A percentile compares a stretch with the other conserved stretches of the same genome.
phyloP scores from a whole-genome alignment of 1,284 basidiomycete species.

The Cutaneotrichosporon sp. region DNA sequence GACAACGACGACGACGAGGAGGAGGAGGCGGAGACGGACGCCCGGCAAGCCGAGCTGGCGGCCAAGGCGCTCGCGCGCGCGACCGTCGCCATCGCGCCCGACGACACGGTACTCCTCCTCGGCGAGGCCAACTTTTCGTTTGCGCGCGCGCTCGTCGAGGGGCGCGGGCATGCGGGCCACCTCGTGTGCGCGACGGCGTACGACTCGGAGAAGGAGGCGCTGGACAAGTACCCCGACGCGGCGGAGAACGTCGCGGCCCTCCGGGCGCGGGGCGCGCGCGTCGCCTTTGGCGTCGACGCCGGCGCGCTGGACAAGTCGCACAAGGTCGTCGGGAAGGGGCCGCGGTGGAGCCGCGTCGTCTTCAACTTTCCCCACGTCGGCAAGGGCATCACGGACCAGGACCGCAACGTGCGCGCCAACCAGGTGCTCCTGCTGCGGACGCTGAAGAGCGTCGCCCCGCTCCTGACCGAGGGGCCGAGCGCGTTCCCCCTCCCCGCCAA shows the following conservation, averaged over 20 bases:
- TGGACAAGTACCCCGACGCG: conserved; percentile 82
- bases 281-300: conserved; percentile 85
- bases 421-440: conserved; percentile 86
- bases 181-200: conserved; percentile 86
- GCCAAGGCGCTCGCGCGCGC: conserved; percentile 8
- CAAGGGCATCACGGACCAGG: conserved; percentile 89
- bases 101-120: conserved; percentile 80
- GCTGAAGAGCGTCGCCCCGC: conserved; percentile 68
- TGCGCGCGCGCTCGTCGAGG: conserved; percentile 66
- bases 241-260: conserved; percentile 63
- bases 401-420: conserved; percentile 89
- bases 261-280: conserved; percentile 64
- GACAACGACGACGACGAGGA: conserved; percentile 4
- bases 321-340: conserved; percentile 55
- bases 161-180: conserved; percentile 63
- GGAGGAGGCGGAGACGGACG: background rate
- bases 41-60: background rate
- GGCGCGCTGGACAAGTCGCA: conserved; percentile 65
- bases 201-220: conserved; percentile 76
- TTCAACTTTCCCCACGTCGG: conserved; percentile 99
- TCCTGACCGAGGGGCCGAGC: conserved; percentile 63
- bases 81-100: conserved; percentile 67
- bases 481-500: conserved; percentile 24
- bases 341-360: conserved; percentile 69
- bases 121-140: conserved; percentile 98